Base-by-base conservation (phyloP, 768 basidiomycete genomes). In the Xerocomellus chrysenteron region DNA sequence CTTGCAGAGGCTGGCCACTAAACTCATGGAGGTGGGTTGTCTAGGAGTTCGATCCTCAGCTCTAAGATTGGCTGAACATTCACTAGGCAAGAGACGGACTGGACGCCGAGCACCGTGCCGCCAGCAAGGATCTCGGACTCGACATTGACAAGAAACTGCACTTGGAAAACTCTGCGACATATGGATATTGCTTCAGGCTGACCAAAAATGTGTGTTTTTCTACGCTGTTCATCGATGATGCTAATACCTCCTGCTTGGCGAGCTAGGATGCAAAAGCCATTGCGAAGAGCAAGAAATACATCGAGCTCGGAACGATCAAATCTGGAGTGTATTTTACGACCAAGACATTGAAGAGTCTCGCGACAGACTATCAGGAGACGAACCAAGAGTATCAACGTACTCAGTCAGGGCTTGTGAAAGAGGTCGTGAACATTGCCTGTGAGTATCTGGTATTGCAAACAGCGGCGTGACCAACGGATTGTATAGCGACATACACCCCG, bases 101-200 rank as follows among this genome's bases (percentile, higher is more conserved):
- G 17, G 93, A 99, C 64, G 78, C 76, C 13, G 94, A 97, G 67
- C 95, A 98, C 70, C 72, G 76, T 8, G 65, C 76, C 2, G 87
- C 85, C 0, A 88, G 88, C 7, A 71, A 77, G 8, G 90, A 91
- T 39, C 78, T 98, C 7, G 82, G 79, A 10, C 63, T 99, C 11
- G 94, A 96, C 16, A 80, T 93, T 3, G 92, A 97, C 71, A 96
- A 96, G 76, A 98, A 98, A 74, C 73, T 98, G 12, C 97, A 98
- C 71, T 76, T 99, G 30, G 97, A 99, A 75, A 94, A 95, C 64
- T 91, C 88, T 51, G 80, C 82, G 54, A 82, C 85, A 1, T 92
- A 96, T 66, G 94, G 94, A 2, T 96, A 98, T 69, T 94, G 91
- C 64, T 92, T 98, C 74, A 77, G 97, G 28, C 69, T 98, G 43